Evolutionary conservation across 139 green algal species (phyloP).

Genomic region (Tetratostichococcus sp.): DNA sequence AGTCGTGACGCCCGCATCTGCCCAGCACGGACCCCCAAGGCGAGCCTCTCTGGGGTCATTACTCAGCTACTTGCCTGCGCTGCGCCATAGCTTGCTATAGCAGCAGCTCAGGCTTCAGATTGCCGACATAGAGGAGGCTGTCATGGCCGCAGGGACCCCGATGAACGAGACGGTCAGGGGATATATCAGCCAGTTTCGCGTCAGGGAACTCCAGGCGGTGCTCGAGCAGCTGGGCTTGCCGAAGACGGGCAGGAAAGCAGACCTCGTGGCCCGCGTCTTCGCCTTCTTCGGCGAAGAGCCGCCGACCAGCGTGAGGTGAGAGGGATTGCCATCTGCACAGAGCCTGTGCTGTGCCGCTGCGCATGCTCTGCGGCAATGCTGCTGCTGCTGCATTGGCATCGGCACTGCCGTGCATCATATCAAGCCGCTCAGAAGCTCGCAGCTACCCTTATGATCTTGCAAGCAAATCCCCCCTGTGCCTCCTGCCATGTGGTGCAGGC

Average conservation of each 20-base stretch:
- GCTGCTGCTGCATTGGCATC: too few species aligned
- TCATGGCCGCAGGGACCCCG: neutral
- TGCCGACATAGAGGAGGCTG: too few species aligned
- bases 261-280: conserved; percentile 29
- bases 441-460: too few species aligned
- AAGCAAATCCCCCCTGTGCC: neutral
- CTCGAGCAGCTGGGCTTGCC: conserved; percentile 43
- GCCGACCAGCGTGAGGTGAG: neutral
- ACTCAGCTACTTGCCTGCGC: too few species aligned
- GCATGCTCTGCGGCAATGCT: too few species aligned
- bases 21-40: too few species aligned
- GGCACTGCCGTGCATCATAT: neutral
- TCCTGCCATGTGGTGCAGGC: neutral
- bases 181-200: conserved; percentile 31
- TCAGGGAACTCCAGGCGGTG: conserved; percentile 46
- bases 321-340: conserved; percentile 1
- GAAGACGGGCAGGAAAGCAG: conserved; percentile 47
- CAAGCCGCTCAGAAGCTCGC: too few species aligned
- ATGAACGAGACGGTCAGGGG: conserved; percentile 10
- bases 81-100: too few species aligned
- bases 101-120: too few species aligned
- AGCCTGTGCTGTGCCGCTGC: neutral
- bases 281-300: conserved; percentile 26
- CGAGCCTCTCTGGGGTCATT: too few species aligned
- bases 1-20: too few species aligned